Base-by-base conservation (phyloP, 257 asterid species). In the Fraxinus cuspidata region DNA sequence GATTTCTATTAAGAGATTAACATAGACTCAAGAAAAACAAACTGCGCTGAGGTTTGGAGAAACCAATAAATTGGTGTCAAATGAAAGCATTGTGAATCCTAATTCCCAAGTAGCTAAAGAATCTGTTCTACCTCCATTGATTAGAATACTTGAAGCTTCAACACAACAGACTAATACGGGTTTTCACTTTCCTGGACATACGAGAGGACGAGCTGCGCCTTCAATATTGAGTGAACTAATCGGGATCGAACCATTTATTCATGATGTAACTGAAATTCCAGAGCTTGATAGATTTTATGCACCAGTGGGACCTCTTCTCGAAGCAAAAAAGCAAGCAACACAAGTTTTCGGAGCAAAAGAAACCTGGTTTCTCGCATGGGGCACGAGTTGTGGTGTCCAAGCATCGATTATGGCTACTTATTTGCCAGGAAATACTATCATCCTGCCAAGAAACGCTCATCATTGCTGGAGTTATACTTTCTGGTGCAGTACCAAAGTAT, bases 341-440 rank as follows among this genome's bases (percentile, higher is more conserved):
- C 78, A 83, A 47, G 89, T 93, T 70, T 93, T 93, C 81, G 97
- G 98, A 81, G 97, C 97, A 72, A 89, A 87, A 6, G 95, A 93
- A 87, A 92, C 97, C 21, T 93, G 98, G 97, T 93, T 93, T 83
- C 96, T 93, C 74, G 97, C 91, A 19, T 90, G 94, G 28, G 98
- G 98, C 65, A 92, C 89, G 80, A 93, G 97, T 0, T 93, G 97
- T 83, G 97, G 97, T 25, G 76, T 93, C 71, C 97, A 92, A 72
- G 92, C 98, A 60, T 91, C 96, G 18, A 80, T 89, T 67, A 88
- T 93, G 95, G 91, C 95, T 13, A 82, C 90, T 67, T 93, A 96
- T 85, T 79, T 77, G 56, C 96, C 97, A 0, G 97, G 97, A 72
- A 89, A 90, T 35, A 84, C 83, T 81, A 79, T 93, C 68, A 72